Evolutionary conservation across 768 basidiomycete species (phyloP), one percentile per base, ranked within the genome.

Genomic region (Suillus paluster): DNA sequence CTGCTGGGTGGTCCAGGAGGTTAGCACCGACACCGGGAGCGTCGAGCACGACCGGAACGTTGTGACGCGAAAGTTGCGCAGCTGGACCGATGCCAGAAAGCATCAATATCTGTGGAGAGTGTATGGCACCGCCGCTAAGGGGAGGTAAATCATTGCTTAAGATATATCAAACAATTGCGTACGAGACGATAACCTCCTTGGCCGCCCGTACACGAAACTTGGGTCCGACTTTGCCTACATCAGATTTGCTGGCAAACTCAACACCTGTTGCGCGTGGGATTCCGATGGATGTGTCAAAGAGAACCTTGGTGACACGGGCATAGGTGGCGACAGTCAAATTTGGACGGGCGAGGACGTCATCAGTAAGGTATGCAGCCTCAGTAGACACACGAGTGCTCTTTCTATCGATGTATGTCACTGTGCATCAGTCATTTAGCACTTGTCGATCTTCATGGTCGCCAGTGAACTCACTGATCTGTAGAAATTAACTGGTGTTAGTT

Each of bases 21-120:
- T 91, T 79, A 17, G 81, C 78, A 17, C 92, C 92, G 34, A 94
- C 90, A n/a, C 85, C 85, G 5, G 88, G 86, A 9, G 89, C 81
- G 68, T 91, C 83, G 4, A 82, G 71, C 15, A 86, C 78, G n/a
- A 85, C 73, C 0, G 81, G 75, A 38, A 94, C 85, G 5, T 73
- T 73, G 59, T 85, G 77, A 25, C 75, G 71, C 14, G 75, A 65
- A 25, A 92, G 76, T 14, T 88, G 81, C 0, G 74, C 80, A 5
- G 78, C 78, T 30, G 89, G 86, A 4, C 91, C 92, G 39, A 94
- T 77, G 12, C 91, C 92, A 27, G 87, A 89, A 14, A 89, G 77
- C 78, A 87, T 79, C 14, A 89, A 76, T 57, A 88, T 80, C 23
- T 86, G 85, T 17, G 86, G 86, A 5, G 86, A 81, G 67, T 88